Evolutionary conservation across 306 rosid genomes (phyloP), one percentile per base, ranked within the genome.

Genomic region (Pyrus pyrifolia): DNA sequence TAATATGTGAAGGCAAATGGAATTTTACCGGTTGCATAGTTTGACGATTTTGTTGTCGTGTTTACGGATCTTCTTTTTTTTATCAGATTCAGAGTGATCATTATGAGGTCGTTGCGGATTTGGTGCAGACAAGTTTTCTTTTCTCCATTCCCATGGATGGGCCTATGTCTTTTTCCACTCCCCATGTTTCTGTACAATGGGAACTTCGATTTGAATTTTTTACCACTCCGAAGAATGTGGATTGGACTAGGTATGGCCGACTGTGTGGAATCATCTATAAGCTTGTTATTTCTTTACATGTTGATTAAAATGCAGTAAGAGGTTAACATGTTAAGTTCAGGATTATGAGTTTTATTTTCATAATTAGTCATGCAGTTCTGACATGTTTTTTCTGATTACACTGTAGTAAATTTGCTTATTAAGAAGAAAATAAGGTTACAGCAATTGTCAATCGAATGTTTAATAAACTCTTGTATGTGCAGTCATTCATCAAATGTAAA

Each of bases 81-180:
- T 38, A 38, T 38, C 2, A 96, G 98, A 91, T 96, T 82, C 99
- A 91, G 83, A 89, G 98, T 79, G 99, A 96, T 80, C 97, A 96
- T 83, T 88, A 85, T 35, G 99, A 96, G 91, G 96, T 96, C 63
- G 98, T 96, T 81, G 96, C 98, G 1, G 99, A 92, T 87, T 83
- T 96, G 84, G 77, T 88, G 74, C 99, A 96, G 85, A 91, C 99
- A 78, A 91, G 99, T 85, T 96, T 96, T 82, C 92, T 96, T n/a
- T 96, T 96, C 74, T 96, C 99, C 44, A 83, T 96, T 77, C 99
- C 99, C 42, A 89, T 86, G 96, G 98, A 96, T 85, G 99, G 99
- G 55, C 99, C 99, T 23, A 96, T 96, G 99, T 91, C 97, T 35
- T 92, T 96, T 88, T 86, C 97, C 79, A 96, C 99, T 86, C 93